Evolutionary conservation across 2,329 filamentous ascomycete genomes (phyloP).

Genomic region (Paracoccidioides lutzii): DNA sequence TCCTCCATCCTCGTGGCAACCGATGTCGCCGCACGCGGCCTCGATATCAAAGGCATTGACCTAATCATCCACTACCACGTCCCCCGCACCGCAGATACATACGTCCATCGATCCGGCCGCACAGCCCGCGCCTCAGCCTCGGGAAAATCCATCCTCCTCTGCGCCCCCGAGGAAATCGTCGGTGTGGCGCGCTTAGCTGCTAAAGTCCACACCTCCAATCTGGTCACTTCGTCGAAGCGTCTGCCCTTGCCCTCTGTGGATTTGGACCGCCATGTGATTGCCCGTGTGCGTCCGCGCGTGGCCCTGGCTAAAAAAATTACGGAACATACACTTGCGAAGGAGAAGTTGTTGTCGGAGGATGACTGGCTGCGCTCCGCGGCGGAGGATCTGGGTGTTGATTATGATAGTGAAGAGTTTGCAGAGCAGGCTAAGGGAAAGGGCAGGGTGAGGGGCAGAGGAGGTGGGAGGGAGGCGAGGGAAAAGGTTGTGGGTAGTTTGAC

Average conservation of each 20-base stretch:
- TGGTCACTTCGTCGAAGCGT: conserved; percentile 37
- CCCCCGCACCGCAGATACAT: conserved; percentile 78
- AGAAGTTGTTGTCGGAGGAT: conserved; percentile 72
- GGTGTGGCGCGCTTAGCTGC: conserved; percentile 71
- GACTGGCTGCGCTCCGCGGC: conserved; percentile 73
- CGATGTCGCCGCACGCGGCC: conserved; percentile 81
- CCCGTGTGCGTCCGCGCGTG: conserved; percentile 62
- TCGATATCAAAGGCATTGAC: conserved; percentile 84
- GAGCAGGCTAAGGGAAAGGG: conserved; percentile 45
- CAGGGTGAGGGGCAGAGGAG: conserved; percentile 61
- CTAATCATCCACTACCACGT: conserved; percentile 92
- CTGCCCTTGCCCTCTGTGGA: conserved; percentile 61
- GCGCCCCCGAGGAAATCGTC: conserved; percentile 77
- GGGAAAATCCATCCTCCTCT: conserved; percentile 77
- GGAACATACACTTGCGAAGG: conserved; percentile 71
- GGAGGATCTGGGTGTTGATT: conserved; percentile 86
- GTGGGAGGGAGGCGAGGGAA: conserved; percentile 61
- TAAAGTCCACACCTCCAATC: conserved; percentile 62
- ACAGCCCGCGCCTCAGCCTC: conserved; percentile 71
- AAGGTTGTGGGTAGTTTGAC: conserved; percentile 53
- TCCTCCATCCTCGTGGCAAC: conserved; percentile 73
- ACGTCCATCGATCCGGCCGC: conserved; percentile 88
- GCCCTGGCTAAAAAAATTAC: conserved; percentile 76
- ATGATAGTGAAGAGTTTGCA: conserved; percentile 76
- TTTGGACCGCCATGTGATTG: conserved; percentile 66